Evolutionary conservation across 495 filamentous ascomycete genomes (phyloP).

Genomic region (Ramalina peruviana): DNA sequence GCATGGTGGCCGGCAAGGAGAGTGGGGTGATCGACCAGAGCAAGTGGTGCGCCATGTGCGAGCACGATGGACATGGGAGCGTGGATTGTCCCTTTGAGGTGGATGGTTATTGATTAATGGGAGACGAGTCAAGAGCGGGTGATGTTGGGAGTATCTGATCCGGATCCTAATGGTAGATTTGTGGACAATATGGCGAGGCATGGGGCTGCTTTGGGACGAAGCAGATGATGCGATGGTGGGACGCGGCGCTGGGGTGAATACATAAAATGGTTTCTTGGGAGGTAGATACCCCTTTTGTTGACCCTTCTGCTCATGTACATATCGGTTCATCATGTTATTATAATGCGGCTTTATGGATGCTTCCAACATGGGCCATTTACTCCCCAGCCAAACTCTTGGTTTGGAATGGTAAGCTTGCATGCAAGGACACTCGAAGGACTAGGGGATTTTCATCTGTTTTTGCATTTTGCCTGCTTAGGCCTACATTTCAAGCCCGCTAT

Average conservation of each 20-base stretch:
- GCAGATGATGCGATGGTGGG: background rate
- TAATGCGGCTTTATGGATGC: too few species aligned
- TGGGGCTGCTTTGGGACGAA: background rate
- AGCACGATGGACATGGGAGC: slow-evolving; percentile 89
- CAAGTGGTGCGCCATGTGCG: slow-evolving; percentile 96
- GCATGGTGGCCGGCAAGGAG: slow-evolving; percentile 68
- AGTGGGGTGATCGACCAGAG: slow-evolving; percentile 62
- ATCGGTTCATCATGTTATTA: too few species aligned
- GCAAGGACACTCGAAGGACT: background rate
- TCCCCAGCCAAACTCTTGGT: background rate
- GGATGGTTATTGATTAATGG: slow-evolving; percentile 22
- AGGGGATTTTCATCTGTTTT: background rate
- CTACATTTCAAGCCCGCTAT: background rate
- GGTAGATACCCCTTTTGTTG: background rate
- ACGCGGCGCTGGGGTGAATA: background rate
- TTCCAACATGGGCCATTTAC: too few species aligned
- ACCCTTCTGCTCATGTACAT: background rate
- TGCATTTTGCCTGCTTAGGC: background rate
- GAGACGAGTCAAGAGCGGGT: too few species aligned
- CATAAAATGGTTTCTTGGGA: background rate
- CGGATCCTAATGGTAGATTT: background rate
- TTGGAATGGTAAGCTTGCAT: background rate
- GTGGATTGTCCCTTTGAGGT: slow-evolving; percentile 93
- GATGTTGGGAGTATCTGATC: too few species aligned
- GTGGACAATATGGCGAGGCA: background rate